Evolutionary conservation across 1,139 yeast genomes (phyloP).

Genomic region (Candida sanyaensis): DNA sequence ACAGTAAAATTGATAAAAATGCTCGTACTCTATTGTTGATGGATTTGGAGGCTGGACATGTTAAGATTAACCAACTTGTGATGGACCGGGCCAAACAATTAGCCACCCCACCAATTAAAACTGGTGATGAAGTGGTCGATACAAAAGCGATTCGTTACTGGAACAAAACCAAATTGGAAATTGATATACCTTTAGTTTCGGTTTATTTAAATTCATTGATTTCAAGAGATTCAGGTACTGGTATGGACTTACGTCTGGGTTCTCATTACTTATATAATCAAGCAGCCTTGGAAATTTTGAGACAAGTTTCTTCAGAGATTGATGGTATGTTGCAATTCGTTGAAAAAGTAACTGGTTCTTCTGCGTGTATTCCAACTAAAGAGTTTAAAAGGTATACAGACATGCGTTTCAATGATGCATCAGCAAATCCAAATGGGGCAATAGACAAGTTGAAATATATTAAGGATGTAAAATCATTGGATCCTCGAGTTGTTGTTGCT

Average conservation of each 20-base stretch:
- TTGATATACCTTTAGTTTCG: constrained; percentile 25
- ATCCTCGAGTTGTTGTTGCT: constrained; percentile 17
- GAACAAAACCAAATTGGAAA: constrained; percentile 6
- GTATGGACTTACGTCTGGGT: constrained; percentile 20
- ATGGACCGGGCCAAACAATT: constrained; percentile 27
- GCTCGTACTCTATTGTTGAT: constrained; percentile 26
- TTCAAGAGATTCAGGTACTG: constrained; percentile 32
- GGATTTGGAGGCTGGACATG: constrained; percentile 30
- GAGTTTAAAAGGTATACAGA: constrained; percentile 16
- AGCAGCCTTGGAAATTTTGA: constrained; percentile 11
- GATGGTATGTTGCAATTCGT: constrained; percentile 21
- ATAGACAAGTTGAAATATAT: constrained; percentile 3
- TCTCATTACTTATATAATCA: constrained; percentile 34
- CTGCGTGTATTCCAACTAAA: constrained; percentile 7
- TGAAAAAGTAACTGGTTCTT: constrained; percentile 6
- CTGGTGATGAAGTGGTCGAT: not conserved
- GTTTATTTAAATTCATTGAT: constrained; percentile 33
- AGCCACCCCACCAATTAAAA: constrained; percentile 32
- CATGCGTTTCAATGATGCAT: constrained; percentile 14
- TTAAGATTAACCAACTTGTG: constrained; percentile 29
- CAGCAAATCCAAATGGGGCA: not conserved
- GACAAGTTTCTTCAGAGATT: constrained; percentile 28
- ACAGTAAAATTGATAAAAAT: constrained; percentile 17
- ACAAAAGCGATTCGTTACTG: constrained; percentile 1
- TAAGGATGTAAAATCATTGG: constrained; percentile 5